Conservation (phyloP, 768 basidiomycete genomes). For the Russula vinacea region DNA sequence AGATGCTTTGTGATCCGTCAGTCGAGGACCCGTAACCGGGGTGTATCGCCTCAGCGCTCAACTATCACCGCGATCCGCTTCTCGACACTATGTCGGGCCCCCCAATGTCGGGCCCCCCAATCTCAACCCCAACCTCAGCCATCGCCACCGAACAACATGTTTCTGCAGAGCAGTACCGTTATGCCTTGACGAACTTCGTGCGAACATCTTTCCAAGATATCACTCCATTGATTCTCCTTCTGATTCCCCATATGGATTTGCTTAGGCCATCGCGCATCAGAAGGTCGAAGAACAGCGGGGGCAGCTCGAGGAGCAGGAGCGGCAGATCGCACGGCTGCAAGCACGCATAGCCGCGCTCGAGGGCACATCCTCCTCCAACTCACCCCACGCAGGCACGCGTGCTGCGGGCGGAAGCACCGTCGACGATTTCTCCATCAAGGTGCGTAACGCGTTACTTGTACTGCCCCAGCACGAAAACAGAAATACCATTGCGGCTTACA, state of each 20-base stretch:
- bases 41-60: no score
- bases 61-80: no score
- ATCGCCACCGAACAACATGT: slow-evolving; percentile 34
- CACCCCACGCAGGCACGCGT: slow-evolving; percentile 34
- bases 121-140: slow-evolving; percentile 4
- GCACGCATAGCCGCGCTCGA: slow-evolving; percentile 71
- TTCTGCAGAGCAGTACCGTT: slow-evolving; percentile 68
- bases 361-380: slow-evolving; percentile 49
- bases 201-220: neutral
- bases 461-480: neutral
- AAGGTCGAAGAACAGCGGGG: slow-evolving; percentile 78
- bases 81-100: no score
- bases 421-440: slow-evolving; percentile 88
- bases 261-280: slow-evolving; percentile 79
- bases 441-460: slow-evolving; percentile 29
- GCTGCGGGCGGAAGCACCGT: slow-evolving; percentile 59
- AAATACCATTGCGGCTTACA: neutral
- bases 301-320: slow-evolving; percentile 81
- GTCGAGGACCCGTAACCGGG: no score
- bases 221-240: neutral
- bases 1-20: no score
- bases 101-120: neutral
- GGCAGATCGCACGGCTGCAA: slow-evolving; percentile 71
- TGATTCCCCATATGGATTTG: neutral
- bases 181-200: slow-evolving; percentile 78